These are phyloP conservation scores for Pyrenophora graminea DNA, from an alignment of 2,329 filamentous ascomycete species.

Conservation along the genomic window DNA sequence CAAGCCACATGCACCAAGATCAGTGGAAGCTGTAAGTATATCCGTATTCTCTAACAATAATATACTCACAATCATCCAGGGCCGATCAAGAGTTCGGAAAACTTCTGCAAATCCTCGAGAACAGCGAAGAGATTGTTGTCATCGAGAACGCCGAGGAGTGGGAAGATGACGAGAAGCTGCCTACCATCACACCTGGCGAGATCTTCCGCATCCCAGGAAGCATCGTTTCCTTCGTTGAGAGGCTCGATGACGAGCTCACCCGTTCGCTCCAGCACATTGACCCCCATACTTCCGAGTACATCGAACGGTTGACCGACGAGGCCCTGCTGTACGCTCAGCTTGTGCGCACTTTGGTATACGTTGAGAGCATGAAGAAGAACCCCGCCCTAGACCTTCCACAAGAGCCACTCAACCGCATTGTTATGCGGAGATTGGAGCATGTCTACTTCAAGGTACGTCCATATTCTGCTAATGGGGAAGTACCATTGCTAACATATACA, in stretches of 20 bases:
- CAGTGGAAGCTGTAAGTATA: slow-evolving; percentile 80
- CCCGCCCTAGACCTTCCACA: slow-evolving; percentile 73
- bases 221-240: slow-evolving; percentile 90
- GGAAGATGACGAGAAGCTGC: slow-evolving; percentile 97
- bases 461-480: not conserved
- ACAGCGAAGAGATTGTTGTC: slow-evolving; percentile 79
- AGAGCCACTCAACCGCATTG: slow-evolving; percentile 86
- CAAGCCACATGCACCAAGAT: slow-evolving; percentile 86
- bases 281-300: slow-evolving; percentile 97
- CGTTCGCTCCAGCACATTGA: slow-evolving; percentile 97
- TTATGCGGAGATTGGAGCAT: slow-evolving; percentile 94
- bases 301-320: slow-evolving; percentile 92
- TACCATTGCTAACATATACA: slow-evolving; percentile 43
- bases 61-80: slow-evolving; percentile 29
- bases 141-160: slow-evolving; percentile 94
- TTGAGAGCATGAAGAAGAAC: slow-evolving; percentile 77
- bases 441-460: slow-evolving; percentile 88
- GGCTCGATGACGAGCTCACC: slow-evolving; percentile 94
- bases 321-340: slow-evolving; percentile 88
- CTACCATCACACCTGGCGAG: slow-evolving; percentile 71
- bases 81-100: slow-evolving; percentile 83
- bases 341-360: slow-evolving; percentile 84
- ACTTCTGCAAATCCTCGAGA: slow-evolving; percentile 78
- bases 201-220: slow-evolving; percentile 92
- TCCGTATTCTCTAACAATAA: not conserved